Base-by-base conservation (phyloP, 805 yeast species). In the Kazachstania africana region DNA sequence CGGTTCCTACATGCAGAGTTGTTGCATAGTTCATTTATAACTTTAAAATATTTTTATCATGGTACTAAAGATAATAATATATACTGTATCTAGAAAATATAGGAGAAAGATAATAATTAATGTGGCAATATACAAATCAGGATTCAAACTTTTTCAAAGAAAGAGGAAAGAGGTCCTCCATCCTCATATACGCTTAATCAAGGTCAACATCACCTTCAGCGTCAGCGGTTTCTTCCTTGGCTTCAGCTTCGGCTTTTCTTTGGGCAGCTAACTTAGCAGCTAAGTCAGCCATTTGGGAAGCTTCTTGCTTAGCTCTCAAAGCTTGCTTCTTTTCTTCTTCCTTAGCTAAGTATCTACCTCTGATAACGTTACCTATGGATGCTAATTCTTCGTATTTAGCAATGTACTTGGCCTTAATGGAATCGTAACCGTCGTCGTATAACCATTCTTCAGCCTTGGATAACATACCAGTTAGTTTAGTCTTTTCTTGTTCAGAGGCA, bases 371-470 rank as follows among this genome's bases (percentile, higher is more conserved):
- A 61, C 98, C 98, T 48, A 78, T 68, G 26, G 94, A 72, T 28
- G 95, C 94, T 54, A 91, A 76, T 64, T 91, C 98, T 66, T 91
- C 97, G 65, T 85, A 85, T 65, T 82, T 87, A 55, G 98, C 97
- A 63, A 93, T 78, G 71, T 88, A 91, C 60, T 80, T 83, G 50
- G 91, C 98, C 75, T 91, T 87, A 53, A 87, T 71, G 41, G 96
- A 74, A 61, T 91, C 99, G 57, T 82, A 85, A 55, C 97, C 97
- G 36, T 85, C 98, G 40, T 81, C 94, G 63, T 91, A 91, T 53
- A 91, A 75, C 99, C 99, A 91, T 56, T 88, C 95, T 72, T 91
- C 98, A 44, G 97, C 75, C 60, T 76, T 78, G 53, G 69, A 58
- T 57, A 91, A 72, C 70, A 79, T 70, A 38, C 65, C 80, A 30